Conservation (phyloP, 768 basidiomycete species). For the Leccinum longicurvipes region DNA sequence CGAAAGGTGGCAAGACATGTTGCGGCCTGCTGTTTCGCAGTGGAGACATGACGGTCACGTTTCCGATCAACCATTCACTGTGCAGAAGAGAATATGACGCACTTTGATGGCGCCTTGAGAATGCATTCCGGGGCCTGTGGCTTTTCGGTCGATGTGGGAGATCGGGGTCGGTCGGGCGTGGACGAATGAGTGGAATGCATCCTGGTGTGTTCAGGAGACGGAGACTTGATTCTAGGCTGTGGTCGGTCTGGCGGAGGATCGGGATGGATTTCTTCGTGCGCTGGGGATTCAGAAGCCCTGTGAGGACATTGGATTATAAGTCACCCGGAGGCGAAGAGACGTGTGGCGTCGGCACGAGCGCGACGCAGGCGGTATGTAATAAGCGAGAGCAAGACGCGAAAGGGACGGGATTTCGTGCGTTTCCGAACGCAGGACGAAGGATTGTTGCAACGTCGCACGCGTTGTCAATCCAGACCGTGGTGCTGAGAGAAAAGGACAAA, state of each 20-base stretch:
- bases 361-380: constrained; percentile 11
- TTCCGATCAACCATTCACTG: constrained; percentile 23
- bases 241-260: constrained; percentile 12
- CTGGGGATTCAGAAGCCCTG: constrained; percentile 32
- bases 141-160: constrained; percentile 18
- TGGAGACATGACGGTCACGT: constrained; percentile 18
- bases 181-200: constrained; percentile 19
- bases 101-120: constrained; percentile 24
- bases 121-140: constrained; percentile 21
- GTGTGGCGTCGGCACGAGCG: constrained; percentile 33
- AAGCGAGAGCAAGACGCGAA: constrained; percentile 19
- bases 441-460: constrained; percentile 12
- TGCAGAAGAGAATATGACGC: constrained; percentile 16
- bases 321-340: constrained; percentile 16
- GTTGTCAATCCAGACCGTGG: constrained; percentile 2
- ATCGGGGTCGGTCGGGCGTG: constrained; percentile 16
- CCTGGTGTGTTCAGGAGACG: constrained; percentile 21
- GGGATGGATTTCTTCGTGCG: constrained; percentile 18
- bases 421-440: constrained; percentile 10
- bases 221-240: constrained; percentile 15
- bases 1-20: constrained; percentile 33
- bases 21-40: constrained; percentile 31
- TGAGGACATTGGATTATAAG: constrained; percentile 18
- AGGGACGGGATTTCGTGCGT: constrained; percentile 14
- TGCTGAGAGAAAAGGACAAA: constrained; percentile 4